Evolutionary conservation across 176 grass and related monocot genomes (phyloP), one percentile per base, ranked within the genome.

Genomic region (Hordeum marinum): DNA sequence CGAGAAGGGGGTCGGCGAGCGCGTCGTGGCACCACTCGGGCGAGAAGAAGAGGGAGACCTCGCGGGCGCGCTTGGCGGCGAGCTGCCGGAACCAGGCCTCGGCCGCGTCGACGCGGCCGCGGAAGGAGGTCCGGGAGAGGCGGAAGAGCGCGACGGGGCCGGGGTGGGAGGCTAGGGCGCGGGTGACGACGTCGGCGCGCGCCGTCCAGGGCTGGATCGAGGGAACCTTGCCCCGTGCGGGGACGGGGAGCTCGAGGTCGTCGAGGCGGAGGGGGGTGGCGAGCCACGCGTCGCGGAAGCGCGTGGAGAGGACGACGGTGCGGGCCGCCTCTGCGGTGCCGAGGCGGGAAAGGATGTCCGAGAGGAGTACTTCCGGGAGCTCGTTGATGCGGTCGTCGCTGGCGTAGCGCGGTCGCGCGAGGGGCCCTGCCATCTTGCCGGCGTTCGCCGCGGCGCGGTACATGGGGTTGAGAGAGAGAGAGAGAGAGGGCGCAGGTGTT

Each of bases 21-120:
- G 65, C 41, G 31, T 18, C 55, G 86, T 88, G 86, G 65, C 75
- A 88, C 86, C 80, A 84, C 26, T 78, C 32, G 54, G 75, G 75
- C 11, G 74, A 20, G 80, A 65, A 72, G 41, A 24, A 0, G 75
- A 84, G 55, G 55, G 55, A 72, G 17, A 83, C 81, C 41, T 72
- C 52, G 14, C 62, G 45, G n/a, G 65, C 55, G 66, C 20, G 63
- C 86, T 45, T 63, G 74, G 80, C 2, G 65, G n/a, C 63, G 61
- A 88, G 71, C 20, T 58, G 13, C 20, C 29, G 48, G 63, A 88
- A 88, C 86, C 72, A 88, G 86, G 42, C 79, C 72, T 83, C 73
- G 0, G 64, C 40, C 3, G 54, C 25, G 29, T 31, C 3, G 86
- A 78, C 74, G 60, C 31, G 31, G 31, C 21, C 59, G 43, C 43